These are phyloP conservation scores for Penicillium sp. DNA, from an alignment of 2,329 filamentous ascomycete genomes.

Conservation along the genomic window DNA sequence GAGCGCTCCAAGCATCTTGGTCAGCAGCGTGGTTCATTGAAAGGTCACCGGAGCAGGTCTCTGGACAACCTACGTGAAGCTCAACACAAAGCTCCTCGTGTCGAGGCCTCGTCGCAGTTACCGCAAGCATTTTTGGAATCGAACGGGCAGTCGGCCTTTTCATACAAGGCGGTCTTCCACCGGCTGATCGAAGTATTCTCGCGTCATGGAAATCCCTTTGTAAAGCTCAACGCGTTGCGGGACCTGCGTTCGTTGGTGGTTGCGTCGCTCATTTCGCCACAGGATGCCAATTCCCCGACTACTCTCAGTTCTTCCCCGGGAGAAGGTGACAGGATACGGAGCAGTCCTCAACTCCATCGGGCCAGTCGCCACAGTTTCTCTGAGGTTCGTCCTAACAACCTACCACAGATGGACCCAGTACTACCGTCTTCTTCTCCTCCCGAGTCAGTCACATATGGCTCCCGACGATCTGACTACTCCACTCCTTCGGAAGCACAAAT, in stretches of 20 bases:
- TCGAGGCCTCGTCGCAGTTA: slow-evolving; percentile 7
- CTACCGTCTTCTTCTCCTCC: slow-evolving; percentile 27
- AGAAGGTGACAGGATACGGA: slow-evolving; percentile 2
- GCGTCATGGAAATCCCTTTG: slow-evolving; percentile 81
- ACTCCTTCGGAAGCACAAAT: slow-evolving; percentile 63
- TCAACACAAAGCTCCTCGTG: slow-evolving; percentile 1
- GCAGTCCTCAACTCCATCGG: slow-evolving; percentile 12
- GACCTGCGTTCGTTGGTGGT: slow-evolving; percentile 81
- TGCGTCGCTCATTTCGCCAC: slow-evolving; percentile 65
- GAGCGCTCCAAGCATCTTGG: slow-evolving; percentile 29
- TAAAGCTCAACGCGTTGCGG: slow-evolving; percentile 78
- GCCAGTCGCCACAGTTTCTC: slow-evolving; percentile 36
- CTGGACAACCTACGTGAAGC: slow-evolving; percentile 27
- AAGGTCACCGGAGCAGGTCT: slow-evolving; percentile 37
- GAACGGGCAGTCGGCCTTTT: slow-evolving; percentile 56
- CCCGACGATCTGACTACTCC: slow-evolving; percentile 46
- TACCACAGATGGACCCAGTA: slow-evolving; percentile 18
- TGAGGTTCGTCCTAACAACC: slow-evolving; percentile 18
- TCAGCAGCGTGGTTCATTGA: slow-evolving; percentile 22
- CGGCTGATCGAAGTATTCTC: slow-evolving; percentile 82
- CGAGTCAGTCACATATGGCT: slow-evolving; percentile 35
- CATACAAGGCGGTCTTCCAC: slow-evolving; percentile 76
- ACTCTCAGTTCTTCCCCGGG: neutral
- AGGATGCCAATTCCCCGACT: slow-evolving; percentile 34
- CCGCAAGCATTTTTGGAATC: neutral